Evolutionary conservation across 2,329 filamentous ascomycete species (phyloP).

Genomic region (Aspergillus aculeatus): DNA sequence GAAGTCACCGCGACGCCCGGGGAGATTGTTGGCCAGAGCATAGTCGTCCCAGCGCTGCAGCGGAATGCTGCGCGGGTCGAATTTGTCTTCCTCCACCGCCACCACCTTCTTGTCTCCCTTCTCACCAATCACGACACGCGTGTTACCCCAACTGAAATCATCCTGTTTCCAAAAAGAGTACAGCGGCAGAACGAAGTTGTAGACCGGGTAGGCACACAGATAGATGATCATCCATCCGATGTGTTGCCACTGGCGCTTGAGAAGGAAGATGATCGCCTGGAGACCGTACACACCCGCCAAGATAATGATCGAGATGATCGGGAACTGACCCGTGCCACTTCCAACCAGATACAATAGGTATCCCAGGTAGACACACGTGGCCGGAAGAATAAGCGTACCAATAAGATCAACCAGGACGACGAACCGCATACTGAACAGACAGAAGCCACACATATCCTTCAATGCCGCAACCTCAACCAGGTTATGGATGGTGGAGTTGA

Average conservation of each 20-base stretch:
- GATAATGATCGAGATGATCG: slow-evolving; percentile 83
- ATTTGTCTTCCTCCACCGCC: slow-evolving; percentile 76
- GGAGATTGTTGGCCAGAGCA: slow-evolving; percentile 78
- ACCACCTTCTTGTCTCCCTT: slow-evolving; percentile 89
- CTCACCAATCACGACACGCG: slow-evolving; percentile 93
- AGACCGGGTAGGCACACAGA: slow-evolving; percentile 90
- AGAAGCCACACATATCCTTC: slow-evolving; percentile 96
- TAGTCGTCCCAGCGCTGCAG: slow-evolving; percentile 98
- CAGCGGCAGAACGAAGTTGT: slow-evolving; percentile 83
- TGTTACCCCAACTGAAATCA: slow-evolving; percentile 98
- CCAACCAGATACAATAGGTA: slow-evolving; percentile 83
- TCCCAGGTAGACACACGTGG: slow-evolving; percentile 79
- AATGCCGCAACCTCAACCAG: slow-evolving; percentile 85
- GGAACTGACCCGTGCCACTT: slow-evolving; percentile 70
- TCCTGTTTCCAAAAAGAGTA: slow-evolving; percentile 99
- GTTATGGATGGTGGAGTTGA: slow-evolving; percentile 98
- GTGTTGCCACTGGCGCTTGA: slow-evolving; percentile 97
- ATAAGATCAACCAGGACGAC: slow-evolving; percentile 92
- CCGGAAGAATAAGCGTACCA: slow-evolving; percentile 87
- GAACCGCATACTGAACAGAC: slow-evolving; percentile 97
- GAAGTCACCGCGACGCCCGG: slow-evolving; percentile 75
- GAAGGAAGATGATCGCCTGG: slow-evolving; percentile 91
- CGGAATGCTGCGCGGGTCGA: slow-evolving; percentile 89
- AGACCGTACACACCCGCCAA: slow-evolving; percentile 90
- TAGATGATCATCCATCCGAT: slow-evolving; percentile 92